Percentiles rank a stretch among this genome's conserved stretches.
Conservation (phyloP, 1,284 basidiomycete genomes). For the Lignosus rhinocerotis region DNA sequence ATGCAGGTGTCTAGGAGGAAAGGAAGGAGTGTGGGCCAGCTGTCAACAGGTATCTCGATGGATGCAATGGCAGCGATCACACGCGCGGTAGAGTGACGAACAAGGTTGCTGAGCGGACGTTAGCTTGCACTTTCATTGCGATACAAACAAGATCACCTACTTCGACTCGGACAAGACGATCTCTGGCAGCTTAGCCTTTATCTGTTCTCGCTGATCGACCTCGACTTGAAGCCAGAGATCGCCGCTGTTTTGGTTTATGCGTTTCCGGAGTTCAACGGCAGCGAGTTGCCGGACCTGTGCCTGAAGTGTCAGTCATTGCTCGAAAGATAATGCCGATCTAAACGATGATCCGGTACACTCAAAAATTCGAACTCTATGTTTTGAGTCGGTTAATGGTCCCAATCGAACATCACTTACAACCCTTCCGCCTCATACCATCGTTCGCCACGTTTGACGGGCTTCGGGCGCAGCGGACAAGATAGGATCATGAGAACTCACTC, state of each 20-base stretch:
- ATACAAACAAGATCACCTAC: constrained; percentile 45
- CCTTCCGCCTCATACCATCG: neutral
- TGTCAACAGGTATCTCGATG: constrained; percentile 80
- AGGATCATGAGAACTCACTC: constrained; percentile 46
- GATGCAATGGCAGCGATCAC: constrained; percentile 93
- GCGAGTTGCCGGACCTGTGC: constrained; percentile 92
- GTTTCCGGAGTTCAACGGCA: constrained; percentile 97
- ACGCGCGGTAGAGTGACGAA: constrained; percentile 88
- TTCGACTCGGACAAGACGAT: constrained; percentile 79
- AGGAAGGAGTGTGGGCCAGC: constrained; percentile 89
- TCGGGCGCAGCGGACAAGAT: neutral
- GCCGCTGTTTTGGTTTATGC: constrained; percentile 79
- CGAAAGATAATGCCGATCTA: neutral
- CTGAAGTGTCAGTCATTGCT: neutral
- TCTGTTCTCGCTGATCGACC: constrained; percentile 73
- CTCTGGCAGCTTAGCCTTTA: constrained; percentile 86
- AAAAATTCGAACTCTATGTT: too few relatives aligned
- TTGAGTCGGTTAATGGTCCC: too few relatives aligned
- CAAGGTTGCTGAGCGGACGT: constrained; percentile 63
- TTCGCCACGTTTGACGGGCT: neutral
- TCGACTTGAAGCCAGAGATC: constrained; percentile 83
- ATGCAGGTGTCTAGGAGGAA: constrained; percentile 84
- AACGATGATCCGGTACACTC: too few relatives aligned
- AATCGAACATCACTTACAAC: neutral
- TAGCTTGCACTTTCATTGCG: constrained; percentile 6